Evolutionary conservation across 768 basidiomycete genomes (phyloP).

Genomic region (Phallus indusiatus): DNA sequence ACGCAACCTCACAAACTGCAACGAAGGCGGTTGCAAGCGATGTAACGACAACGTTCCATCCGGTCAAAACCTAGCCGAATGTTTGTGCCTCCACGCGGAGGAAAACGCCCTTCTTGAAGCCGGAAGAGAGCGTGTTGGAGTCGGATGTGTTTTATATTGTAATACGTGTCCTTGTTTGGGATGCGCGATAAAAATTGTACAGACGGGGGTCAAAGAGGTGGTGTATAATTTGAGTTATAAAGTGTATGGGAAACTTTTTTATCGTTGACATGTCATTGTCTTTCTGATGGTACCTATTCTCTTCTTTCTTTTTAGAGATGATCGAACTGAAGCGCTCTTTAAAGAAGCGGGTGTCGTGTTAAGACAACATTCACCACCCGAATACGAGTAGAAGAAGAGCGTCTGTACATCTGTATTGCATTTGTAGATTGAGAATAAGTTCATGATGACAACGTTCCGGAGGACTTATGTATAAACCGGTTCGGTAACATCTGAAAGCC

Average conservation of each 20-base stretch:
- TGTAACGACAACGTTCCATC: constrained; percentile 57
- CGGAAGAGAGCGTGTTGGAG: constrained; percentile 81
- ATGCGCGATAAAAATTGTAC: constrained; percentile 96
- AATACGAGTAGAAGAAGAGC: not conserved
- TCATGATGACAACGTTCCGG: not conserved
- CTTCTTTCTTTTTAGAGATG: constrained; percentile 55
- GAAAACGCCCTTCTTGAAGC: constrained; percentile 96
- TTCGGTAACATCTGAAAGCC: not conserved
- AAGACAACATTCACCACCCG: constrained; percentile 53
- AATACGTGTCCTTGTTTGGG: constrained; percentile 97
- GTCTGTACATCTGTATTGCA: no score
- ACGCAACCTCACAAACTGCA: constrained; percentile 81
- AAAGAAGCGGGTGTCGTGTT: constrained; percentile 73
- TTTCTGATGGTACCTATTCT: not conserved
- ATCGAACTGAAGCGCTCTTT: constrained; percentile 70
- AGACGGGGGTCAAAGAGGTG: constrained; percentile 84
- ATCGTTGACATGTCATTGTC: not conserved
- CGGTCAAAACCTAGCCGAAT: constrained; percentile 53
- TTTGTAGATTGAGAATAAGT: no score
- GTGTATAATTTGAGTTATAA: constrained; percentile 94
- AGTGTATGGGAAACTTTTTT: constrained; percentile 55
- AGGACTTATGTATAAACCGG: not conserved
- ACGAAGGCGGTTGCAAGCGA: constrained; percentile 78
- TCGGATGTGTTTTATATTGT: constrained; percentile 84
- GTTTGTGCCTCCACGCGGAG: constrained; percentile 94